Percentiles rank a stretch among this genome's conserved stretches.
phyloP scores from a whole-genome alignment of 2,329 filamentous ascomycete genomes.

The Tetracladium maxilliforme region DNA sequence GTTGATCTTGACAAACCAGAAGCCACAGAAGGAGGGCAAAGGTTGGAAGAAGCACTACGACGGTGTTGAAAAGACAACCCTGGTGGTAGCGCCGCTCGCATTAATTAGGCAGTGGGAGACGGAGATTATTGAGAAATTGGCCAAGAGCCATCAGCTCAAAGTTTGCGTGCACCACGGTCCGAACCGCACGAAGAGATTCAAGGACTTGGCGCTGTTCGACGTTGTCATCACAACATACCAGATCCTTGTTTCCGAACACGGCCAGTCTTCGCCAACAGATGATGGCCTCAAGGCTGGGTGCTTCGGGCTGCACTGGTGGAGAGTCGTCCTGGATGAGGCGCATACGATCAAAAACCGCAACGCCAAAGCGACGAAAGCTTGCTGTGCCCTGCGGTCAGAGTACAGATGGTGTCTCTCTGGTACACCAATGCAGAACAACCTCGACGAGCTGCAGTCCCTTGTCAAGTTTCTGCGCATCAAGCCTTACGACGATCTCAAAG shows the following conservation, averaged over 20 bases:
- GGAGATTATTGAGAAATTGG: conserved; percentile 76
- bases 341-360: conserved; percentile 98
- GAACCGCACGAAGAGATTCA: conserved; percentile 62
- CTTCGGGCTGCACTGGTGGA: conserved; percentile 89
- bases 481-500: conserved; percentile 71
- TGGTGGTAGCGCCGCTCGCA: conserved; percentile 86
- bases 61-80: conserved; percentile 59
- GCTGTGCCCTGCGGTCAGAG: conserved; percentile 68
- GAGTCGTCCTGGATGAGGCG: conserved; percentile 88
- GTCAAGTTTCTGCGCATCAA: conserved; percentile 87
- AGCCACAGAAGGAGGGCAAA: conserved; percentile 42
- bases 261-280: conserved; percentile 44
- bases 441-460: conserved; percentile 88
- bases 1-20: conserved; percentile 70
- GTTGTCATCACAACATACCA: conserved; percentile 97
- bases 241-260: conserved; percentile 83
- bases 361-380: conserved; percentile 87
- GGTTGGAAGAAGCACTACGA: conserved; percentile 55
- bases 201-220: conserved; percentile 72
- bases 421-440: conserved; percentile 95
- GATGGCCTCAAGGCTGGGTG: conserved; percentile 61
- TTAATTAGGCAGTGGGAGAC: conserved; percentile 95
- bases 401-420: conserved; percentile 95
- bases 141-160: conserved; percentile 51
- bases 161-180: conserved; percentile 88